A percentile compares a stretch with the other conserved stretches of the same genome.
Evolutionary conservation across 1,139 yeast species (phyloP).

Genomic region (Diutina scorzettiae): DNA sequence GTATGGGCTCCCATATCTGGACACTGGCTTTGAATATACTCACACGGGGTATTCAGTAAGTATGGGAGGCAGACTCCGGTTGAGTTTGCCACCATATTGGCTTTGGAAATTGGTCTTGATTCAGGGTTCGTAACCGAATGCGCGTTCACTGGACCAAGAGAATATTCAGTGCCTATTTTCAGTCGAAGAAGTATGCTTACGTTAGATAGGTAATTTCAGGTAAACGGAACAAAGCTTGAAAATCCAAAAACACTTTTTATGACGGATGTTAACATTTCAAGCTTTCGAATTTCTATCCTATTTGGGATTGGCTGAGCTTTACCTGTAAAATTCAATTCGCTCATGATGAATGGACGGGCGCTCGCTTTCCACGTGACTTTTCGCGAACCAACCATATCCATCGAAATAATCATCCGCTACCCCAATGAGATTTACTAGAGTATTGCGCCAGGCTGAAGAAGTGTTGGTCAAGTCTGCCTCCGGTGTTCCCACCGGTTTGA

Average conservation of each 20-base stretch:
- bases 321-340: too few species aligned
- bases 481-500: constrained; percentile 70
- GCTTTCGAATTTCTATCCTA: too few species aligned
- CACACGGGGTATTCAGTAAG: neutral
- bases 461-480: constrained; percentile 54
- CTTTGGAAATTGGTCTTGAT: neutral
- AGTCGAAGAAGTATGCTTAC: too few species aligned
- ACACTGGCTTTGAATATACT: neutral
- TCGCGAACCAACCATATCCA: constrained; percentile 5
- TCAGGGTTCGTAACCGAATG: neutral
- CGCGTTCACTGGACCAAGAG: too few species aligned
- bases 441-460: constrained; percentile 40
- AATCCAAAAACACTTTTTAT: too few species aligned
- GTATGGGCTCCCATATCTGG: neutral
- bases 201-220: too few species aligned
- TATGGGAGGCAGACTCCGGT: neutral
- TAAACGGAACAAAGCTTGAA: too few species aligned
- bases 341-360: too few species aligned
- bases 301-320: too few species aligned
- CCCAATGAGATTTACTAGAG: constrained; percentile 31
- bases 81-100: neutral
- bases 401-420: constrained; percentile 2
- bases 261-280: too few species aligned
- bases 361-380: constrained; percentile 6
- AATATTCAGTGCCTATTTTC: too few species aligned